phyloP scores from a whole-genome alignment of 768 basidiomycete genomes.

The Exsudoporus frostii region DNA sequence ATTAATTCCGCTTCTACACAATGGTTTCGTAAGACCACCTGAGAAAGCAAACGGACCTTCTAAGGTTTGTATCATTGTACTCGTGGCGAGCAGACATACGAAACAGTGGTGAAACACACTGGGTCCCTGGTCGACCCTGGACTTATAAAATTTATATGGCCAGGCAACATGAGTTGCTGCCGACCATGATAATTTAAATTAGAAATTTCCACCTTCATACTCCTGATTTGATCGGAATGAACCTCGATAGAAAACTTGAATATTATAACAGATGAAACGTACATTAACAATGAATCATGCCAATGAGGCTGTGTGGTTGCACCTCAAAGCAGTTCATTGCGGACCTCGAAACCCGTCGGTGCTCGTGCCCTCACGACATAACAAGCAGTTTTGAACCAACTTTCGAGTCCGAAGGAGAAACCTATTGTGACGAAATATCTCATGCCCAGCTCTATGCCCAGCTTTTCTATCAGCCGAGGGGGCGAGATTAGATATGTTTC shows the following conservation, averaged over 20 bases:
- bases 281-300: slow-evolving; percentile 91
- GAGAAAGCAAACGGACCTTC: too few relatives aligned
- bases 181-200: slow-evolving; percentile 15
- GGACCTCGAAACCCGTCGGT: slow-evolving; percentile 82
- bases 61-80: too few relatives aligned
- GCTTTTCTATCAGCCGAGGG: slow-evolving; percentile 66
- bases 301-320: slow-evolving; percentile 88
- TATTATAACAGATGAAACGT: slow-evolving; percentile 97
- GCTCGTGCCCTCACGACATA: slow-evolving; percentile 21
- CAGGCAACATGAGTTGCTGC: too few relatives aligned
- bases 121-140: too few relatives aligned
- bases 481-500: slow-evolving; percentile 65
- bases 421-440: slow-evolving; percentile 84
- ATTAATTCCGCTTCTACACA: too few relatives aligned
- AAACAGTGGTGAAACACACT: too few relatives aligned
- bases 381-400: slow-evolving; percentile 18
- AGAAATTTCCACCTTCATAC: slow-evolving; percentile 10
- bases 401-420: slow-evolving; percentile 51
- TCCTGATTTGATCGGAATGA: slow-evolving; percentile 56
- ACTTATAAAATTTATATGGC: too few relatives aligned
- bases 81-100: too few relatives aligned
- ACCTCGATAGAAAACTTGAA: slow-evolving; percentile 96
- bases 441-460: slow-evolving; percentile 89
- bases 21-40: too few relatives aligned
- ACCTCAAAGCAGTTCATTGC: slow-evolving; percentile 67